Conservation (phyloP, 2,329 filamentous ascomycete species). For the Aspergillus texensis region DNA sequence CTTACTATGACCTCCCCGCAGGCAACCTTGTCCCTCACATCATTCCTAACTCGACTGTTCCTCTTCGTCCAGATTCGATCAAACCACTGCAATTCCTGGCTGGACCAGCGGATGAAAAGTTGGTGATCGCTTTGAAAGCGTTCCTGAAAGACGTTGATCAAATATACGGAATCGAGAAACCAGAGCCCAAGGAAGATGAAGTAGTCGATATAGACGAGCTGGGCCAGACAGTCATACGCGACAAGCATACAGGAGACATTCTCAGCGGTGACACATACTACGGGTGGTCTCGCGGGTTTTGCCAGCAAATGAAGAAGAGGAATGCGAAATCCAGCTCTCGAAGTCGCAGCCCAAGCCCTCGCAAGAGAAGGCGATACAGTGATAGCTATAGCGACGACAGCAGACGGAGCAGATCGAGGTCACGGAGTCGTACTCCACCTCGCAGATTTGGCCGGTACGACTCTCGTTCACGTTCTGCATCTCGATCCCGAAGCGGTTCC, state of each 20-base stretch:
- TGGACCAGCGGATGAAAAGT: constrained; percentile 67
- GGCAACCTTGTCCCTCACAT: constrained; percentile 80
- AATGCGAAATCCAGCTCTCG: constrained; percentile 25
- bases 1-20: constrained; percentile 82
- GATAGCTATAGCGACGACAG: constrained; percentile 37
- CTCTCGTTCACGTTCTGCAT: constrained; percentile 32
- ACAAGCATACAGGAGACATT: constrained; percentile 68
- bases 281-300: constrained; percentile 82
- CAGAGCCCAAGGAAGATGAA: constrained; percentile 50
- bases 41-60: constrained; percentile 71
- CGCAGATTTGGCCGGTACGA: constrained; percentile 23
- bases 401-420: constrained; percentile 31
- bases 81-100: constrained; percentile 71
- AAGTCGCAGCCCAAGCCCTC: constrained; percentile 45
- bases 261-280: constrained; percentile 76
- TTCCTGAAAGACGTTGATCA: constrained; percentile 71
- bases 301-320: constrained; percentile 72
- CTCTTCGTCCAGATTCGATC: constrained; percentile 72
- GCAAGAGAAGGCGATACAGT: constrained; percentile 45
- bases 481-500: constrained; percentile 32
- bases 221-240: constrained; percentile 67
- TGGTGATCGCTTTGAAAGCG: constrained; percentile 69
- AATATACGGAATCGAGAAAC: constrained; percentile 63
- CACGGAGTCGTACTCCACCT: constrained; percentile 34
- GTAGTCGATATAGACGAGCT: constrained; percentile 71